Percentiles rank a stretch among this genome's conserved stretches.
These are phyloP conservation scores for Porpolomopsis calyptriformis DNA, from an alignment of 768 basidiomycete genomes.

Conservation along the genomic window DNA sequence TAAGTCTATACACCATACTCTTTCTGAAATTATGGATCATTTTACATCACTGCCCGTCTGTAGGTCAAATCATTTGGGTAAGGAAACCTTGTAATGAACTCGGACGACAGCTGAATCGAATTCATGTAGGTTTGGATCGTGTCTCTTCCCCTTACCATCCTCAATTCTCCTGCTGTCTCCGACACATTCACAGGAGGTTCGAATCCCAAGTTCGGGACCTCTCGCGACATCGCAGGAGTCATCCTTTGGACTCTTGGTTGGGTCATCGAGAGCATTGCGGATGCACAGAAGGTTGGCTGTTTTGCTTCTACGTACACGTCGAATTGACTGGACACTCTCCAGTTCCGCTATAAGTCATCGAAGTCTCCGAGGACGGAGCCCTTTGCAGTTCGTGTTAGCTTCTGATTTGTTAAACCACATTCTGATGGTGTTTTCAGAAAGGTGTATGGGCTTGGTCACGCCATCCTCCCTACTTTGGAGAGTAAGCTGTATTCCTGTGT, in stretches of 20 bases:
- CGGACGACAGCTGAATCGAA: background rate
- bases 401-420: background rate
- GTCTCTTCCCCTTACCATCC: conserved; percentile 50
- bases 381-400: conserved; percentile 26
- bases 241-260: conserved; percentile 53
- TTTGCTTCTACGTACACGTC: background rate
- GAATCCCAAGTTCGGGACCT: conserved; percentile 51
- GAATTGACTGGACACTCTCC: background rate
- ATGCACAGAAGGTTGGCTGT: conserved; percentile 43
- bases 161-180: conserved; percentile 59
- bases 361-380: conserved; percentile 41
- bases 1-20: conserved; percentile 12
- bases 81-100: conserved; percentile 7
- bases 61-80: conserved; percentile 54
- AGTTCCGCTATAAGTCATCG: conserved; percentile 44
- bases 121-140: conserved; percentile 42
- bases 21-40: background rate
- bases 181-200: conserved; percentile 32
- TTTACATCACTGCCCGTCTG: too few relatives aligned
- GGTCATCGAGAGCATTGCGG: conserved; percentile 43
- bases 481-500: conserved; percentile 29
- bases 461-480: conserved; percentile 65
- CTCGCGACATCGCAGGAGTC: conserved; percentile 52
- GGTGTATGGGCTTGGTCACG: conserved; percentile 50
- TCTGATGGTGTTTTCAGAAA: conserved; percentile 19